A percentile compares a stretch with the other conserved stretches of the same genome.
Conservation (phyloP, 164 flowering plant species). For the Liquidambar formosana region DNA sequence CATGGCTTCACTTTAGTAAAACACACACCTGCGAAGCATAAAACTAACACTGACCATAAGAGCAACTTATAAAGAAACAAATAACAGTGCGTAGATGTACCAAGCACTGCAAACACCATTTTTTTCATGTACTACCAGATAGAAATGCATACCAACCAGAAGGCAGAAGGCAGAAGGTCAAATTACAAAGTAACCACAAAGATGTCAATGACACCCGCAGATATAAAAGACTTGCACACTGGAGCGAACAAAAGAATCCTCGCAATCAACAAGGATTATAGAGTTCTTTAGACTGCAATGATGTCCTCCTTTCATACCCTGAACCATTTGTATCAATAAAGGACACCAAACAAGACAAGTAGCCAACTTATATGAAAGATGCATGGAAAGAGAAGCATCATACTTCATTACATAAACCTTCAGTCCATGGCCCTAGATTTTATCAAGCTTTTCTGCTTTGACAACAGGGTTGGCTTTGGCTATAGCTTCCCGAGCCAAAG, state of each 20-base stretch:
- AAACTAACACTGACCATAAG: no score
- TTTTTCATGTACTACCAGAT: constrained; percentile 4
- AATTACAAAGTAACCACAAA: constrained; percentile 24
- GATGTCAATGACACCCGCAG: constrained; percentile 28
- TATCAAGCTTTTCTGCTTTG: constrained; percentile 58
- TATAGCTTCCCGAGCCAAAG: constrained; percentile 49
- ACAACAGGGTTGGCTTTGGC: constrained; percentile 58
- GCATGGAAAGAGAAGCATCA: constrained; percentile 23
- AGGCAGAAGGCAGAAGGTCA: constrained; percentile 11
- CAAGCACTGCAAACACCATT: constrained; percentile 1
- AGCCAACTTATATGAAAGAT: constrained; percentile 19
- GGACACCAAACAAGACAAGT: constrained; percentile 23
- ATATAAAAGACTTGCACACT: constrained; percentile 32
- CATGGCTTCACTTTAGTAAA: no score
- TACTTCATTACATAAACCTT: constrained; percentile 12
- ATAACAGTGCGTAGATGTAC: constrained; percentile 1
- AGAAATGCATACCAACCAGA: constrained; percentile 18
- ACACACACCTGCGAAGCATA: background rate
- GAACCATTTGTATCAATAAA: constrained; percentile 19
- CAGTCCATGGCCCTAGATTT: constrained; percentile 31
- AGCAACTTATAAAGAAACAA: background rate
- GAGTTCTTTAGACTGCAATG: constrained; percentile 26
- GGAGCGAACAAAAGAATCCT: constrained; percentile 27
- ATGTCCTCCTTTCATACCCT: constrained; percentile 24
- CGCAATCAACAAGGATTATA: constrained; percentile 26